phyloP scores from a whole-genome alignment of 331 rosid species.

The Saraca asoca region DNA sequence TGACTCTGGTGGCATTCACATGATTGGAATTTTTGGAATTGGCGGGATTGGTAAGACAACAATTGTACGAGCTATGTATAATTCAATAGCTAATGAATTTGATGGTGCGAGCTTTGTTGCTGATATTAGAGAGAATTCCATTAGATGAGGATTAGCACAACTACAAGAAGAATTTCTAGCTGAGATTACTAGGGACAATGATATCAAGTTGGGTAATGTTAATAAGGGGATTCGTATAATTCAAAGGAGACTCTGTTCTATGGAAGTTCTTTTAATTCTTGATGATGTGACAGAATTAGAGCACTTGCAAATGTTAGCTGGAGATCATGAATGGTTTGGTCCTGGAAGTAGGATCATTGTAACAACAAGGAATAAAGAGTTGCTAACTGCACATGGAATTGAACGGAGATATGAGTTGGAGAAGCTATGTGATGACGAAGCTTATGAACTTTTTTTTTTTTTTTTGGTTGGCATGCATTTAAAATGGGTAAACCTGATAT shows the following conservation, averaged over 20 bases:
- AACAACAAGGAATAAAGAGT: constrained; percentile 39
- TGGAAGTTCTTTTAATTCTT: constrained; percentile 37
- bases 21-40: constrained; percentile 32
- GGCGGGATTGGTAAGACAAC: constrained; percentile 37
- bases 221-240: constrained; percentile 31
- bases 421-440: background rate
- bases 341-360: constrained; percentile 38
- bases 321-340: constrained; percentile 34
- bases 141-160: background rate
- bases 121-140: constrained; percentile 7
- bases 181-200: background rate
- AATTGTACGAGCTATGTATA: constrained; percentile 26
- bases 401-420: constrained; percentile 16
- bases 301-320: constrained; percentile 28
- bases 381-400: constrained; percentile 35
- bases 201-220: background rate
- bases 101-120: constrained; percentile 10
- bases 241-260: constrained; percentile 12
- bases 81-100: constrained; percentile 23
- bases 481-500: background rate
- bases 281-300: constrained; percentile 37
- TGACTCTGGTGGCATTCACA: background rate
- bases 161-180: constrained; percentile 16
- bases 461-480: constrained; percentile 34
- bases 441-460: constrained; percentile 31